Conservation (phyloP, 2,329 filamentous ascomycete species). For the Plectosphaerella sp. region DNA sequence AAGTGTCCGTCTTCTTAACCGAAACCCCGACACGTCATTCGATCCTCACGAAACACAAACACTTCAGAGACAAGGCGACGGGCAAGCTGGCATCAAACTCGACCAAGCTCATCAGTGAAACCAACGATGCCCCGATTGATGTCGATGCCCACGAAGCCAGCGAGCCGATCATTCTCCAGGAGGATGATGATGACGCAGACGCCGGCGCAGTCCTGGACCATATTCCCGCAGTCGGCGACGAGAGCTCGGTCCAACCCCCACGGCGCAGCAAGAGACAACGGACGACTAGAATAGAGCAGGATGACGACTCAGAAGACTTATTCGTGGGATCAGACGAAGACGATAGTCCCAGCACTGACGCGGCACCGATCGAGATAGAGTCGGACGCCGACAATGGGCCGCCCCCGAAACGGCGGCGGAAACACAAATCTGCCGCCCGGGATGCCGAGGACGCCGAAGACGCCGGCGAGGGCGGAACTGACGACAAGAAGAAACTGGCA, state of each 20-base stretch:
- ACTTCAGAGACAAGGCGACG: slow-evolving; percentile 57
- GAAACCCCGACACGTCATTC: slow-evolving; percentile 82
- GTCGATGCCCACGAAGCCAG: slow-evolving; percentile 24
- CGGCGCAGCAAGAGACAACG: slow-evolving; percentile 17
- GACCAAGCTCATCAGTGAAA: slow-evolving; percentile 53
- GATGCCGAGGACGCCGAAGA: slow-evolving; percentile 20
- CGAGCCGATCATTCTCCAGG: slow-evolving; percentile 34
- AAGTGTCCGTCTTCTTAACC: slow-evolving; percentile 89
- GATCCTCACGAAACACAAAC: slow-evolving; percentile 80
- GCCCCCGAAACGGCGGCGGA: slow-evolving; percentile 40
- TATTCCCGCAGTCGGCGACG: slow-evolving; percentile 43
- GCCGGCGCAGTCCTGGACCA: slow-evolving; percentile 48
- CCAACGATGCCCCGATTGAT: slow-evolving; percentile 45
- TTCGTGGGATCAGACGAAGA: slow-evolving; percentile 26
- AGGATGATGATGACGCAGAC: slow-evolving; percentile 57
- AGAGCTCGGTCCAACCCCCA: slow-evolving; percentile 12
- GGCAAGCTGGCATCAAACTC: slow-evolving; percentile 57
- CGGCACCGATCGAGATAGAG: slow-evolving; percentile 30
- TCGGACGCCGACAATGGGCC: slow-evolving; percentile 27
- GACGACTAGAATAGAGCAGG: slow-evolving; percentile 18
- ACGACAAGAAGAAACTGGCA: slow-evolving; percentile 87
- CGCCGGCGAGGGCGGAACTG: slow-evolving; percentile 19
- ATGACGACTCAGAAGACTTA: slow-evolving; percentile 18
- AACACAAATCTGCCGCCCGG: slow-evolving; percentile 23
- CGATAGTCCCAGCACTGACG: slow-evolving; percentile 19